Base-by-base conservation (phyloP, 2,329 filamentous ascomycete species). In the Pyrenochaeta sp. region DNA sequence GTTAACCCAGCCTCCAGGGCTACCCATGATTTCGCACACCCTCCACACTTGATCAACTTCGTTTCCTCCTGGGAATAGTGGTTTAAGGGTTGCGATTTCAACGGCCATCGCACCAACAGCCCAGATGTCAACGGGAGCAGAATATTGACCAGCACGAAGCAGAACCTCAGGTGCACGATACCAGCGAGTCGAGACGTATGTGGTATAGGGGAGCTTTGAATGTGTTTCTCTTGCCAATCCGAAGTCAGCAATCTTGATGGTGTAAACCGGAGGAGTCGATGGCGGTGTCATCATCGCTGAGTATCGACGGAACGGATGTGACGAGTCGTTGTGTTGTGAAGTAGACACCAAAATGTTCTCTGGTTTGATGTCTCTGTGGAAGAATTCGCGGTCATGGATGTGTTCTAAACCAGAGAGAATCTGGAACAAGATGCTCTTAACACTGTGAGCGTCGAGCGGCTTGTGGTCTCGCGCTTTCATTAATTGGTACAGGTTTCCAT, bases 391-490 rank as follows among this genome's bases (percentile, higher is more conserved):
- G 24, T 92, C 88, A 74, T 99, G 94, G 47, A 99, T 97, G 71
- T 99, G 94, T 70, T 99, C 92, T 19, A 99, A 81, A 41, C 94
- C 94, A 39, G 90, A 89, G 76, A 99, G 86, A 63, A 99, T 99
- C 76, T 99, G 94, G 74, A 89, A 96, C 24, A 99, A 80, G 52
- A 99, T 96, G 77, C 93, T 97, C 81, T 99, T 97, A 49, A 99
- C 94, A 62, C 90, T 96, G 49, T 82, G 84, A 41, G 89, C 88
- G 65, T 99, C 94, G 19, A 99, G 81, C 53, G 81, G 88, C 74
- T 97, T 97, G 79, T 96, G 93, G 60, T 99, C 94, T 48, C 94
- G 85, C 38, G 94, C 88, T 77, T 99, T 99, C 94, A 99, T 99
- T 53, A 99, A 77, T 73, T 99, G 94, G 73, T 99, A 99, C 1